Conservation (phyloP, 192 early-diverging fungal species). For the Coemansia pectinata region DNA sequence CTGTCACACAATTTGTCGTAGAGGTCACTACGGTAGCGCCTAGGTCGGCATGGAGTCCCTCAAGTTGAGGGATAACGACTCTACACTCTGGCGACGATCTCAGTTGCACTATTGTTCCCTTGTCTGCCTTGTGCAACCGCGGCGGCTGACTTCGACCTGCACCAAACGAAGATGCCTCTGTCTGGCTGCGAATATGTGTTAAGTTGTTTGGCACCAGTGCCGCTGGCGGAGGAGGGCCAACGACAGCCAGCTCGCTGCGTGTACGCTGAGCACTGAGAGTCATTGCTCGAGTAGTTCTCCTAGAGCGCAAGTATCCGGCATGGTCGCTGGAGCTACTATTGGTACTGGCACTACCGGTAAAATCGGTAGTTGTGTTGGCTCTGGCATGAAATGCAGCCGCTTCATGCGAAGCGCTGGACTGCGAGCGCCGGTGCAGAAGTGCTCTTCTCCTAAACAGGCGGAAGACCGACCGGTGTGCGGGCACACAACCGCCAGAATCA, state of each 20-base stretch:
- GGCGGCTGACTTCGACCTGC: conserved; percentile 15
- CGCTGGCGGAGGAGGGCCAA: conserved; percentile 30
- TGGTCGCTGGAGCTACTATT: conserved; percentile 31
- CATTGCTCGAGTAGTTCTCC: conserved; percentile 34
- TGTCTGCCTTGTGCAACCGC: conserved; percentile 48
- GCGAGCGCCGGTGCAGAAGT: conserved; percentile 18
- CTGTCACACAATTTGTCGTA: neutral
- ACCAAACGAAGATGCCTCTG: neutral
- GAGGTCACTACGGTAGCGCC: neutral
- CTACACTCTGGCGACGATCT: conserved; percentile 42
- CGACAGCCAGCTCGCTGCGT: conserved; percentile 47
- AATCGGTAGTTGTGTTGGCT: neutral
- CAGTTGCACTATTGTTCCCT: conserved; percentile 56
- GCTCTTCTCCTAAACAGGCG: conserved; percentile 42
- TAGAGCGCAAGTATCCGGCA: conserved; percentile 51
- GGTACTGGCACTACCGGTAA: conserved; percentile 22
- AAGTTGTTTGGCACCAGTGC: neutral
- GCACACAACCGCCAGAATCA: conserved; percentile 42
- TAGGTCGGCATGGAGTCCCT: conserved; percentile 40
- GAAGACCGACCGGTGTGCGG: conserved; percentile 44
- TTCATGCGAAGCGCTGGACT: conserved; percentile 10
- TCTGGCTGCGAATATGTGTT: neutral
- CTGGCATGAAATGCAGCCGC: neutral
- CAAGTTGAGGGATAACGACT: conserved; percentile 39
- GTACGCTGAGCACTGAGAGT: conserved; percentile 54